A percentile compares a stretch with the other conserved stretches of the same genome.
Conservation (phyloP, 306 rosid species). For the Vachellia collinsii region DNA sequence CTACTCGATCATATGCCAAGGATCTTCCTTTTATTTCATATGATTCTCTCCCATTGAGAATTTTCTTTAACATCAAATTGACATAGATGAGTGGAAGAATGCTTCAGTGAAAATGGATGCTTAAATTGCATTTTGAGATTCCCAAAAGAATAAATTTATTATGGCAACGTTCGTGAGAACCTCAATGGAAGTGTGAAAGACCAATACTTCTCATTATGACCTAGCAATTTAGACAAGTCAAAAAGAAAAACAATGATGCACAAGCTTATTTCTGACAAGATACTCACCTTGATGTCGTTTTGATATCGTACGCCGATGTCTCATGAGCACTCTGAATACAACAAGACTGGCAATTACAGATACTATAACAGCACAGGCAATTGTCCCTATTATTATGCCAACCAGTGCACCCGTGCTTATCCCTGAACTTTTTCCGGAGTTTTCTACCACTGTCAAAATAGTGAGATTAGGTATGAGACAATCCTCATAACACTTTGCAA, state of each 20-base stretch:
- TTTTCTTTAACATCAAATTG: not conserved
- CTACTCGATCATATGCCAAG: conserved; percentile 1
- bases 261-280: conserved; percentile 19
- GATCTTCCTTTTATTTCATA: not conserved
- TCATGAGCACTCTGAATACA: conserved; percentile 51
- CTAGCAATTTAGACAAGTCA: not conserved
- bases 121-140: not conserved
- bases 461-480: conserved; percentile 16
- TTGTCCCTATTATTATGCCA: conserved; percentile 70
- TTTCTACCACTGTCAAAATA: conserved; percentile 45
- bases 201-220: not conserved
- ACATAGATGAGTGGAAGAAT: not conserved
- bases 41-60: not conserved
- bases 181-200: not conserved
- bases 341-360: conserved; percentile 64
- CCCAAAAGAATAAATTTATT: not conserved
- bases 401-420: conserved; percentile 74
- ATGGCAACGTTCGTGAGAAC: not conserved
- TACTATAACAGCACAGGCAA: conserved; percentile 63
- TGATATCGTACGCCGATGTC: conserved; percentile 40
- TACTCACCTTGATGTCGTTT: conserved; percentile 72
- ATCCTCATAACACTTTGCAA: conserved; percentile 15
- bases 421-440: conserved; percentile 47
- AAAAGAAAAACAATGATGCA: not conserved
- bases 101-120: not conserved